These are phyloP conservation scores for Puya raimondii DNA, from an alignment of 176 grass and related monocot genomes.

Conservation along the genomic window DNA sequence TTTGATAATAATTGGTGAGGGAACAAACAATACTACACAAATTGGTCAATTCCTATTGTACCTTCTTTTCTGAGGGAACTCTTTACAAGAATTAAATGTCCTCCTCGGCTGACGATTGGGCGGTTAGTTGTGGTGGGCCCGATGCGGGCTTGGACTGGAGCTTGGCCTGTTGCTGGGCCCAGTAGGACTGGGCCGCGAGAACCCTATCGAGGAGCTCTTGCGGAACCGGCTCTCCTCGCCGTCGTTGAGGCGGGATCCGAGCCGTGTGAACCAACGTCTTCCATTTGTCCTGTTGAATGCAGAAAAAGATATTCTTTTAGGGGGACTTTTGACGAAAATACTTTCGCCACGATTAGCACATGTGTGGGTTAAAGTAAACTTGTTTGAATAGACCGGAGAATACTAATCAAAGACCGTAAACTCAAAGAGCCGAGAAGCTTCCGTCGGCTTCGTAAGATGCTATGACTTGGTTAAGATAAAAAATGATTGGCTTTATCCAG, in stretches of 20 bases:
- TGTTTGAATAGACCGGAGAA: slow-evolving; percentile 40
- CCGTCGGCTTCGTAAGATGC: slow-evolving; percentile 21
- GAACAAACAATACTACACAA: slow-evolving; percentile 63
- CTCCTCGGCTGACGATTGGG: neutral
- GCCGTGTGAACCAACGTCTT: slow-evolving; percentile 98
- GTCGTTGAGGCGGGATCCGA: slow-evolving; percentile 87
- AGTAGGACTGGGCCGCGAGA: slow-evolving; percentile 73
- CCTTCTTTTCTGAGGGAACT: slow-evolving; percentile 34
- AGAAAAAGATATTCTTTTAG: slow-evolving; percentile 13
- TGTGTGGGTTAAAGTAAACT: slow-evolving; percentile 10
- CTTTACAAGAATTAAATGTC: slow-evolving; percentile 2
- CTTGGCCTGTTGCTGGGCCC: slow-evolving; percentile 95
- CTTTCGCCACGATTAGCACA: slow-evolving; percentile 43
- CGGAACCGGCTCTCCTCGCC: slow-evolving; percentile 88
- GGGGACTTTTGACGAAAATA: no score
- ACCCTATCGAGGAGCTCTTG: slow-evolving; percentile 91
- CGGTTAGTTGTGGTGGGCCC: neutral
- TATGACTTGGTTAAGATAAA: slow-evolving; percentile 6
- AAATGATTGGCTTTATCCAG: slow-evolving; percentile 28
- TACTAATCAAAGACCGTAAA: slow-evolving; percentile 9
- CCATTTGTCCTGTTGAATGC: slow-evolving; percentile 86
- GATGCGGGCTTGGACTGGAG: slow-evolving; percentile 67
- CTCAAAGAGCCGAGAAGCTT: slow-evolving; percentile 32
- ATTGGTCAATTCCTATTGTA: slow-evolving; percentile 81
- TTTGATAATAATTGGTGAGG: slow-evolving; percentile 47